phyloP scores from a whole-genome alignment of 2,329 filamentous ascomycete genomes.

The Cytospora piceicola region DNA sequence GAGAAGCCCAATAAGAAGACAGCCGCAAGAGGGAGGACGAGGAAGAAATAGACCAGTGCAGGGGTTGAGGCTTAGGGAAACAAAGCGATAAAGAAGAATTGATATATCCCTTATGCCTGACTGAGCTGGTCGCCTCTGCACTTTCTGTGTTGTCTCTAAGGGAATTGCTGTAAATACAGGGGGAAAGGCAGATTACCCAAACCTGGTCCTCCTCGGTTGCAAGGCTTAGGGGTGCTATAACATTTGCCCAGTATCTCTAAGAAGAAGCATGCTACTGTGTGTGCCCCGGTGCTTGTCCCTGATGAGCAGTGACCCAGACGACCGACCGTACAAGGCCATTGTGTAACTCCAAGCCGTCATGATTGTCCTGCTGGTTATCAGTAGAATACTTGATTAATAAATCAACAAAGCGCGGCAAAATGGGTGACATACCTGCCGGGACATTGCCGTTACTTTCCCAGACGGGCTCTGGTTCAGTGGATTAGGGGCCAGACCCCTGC shows the following conservation, averaged over 20 bases:
- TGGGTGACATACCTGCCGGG: not conserved
- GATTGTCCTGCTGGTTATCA: not conserved
- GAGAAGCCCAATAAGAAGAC: slow-evolving; percentile 50
- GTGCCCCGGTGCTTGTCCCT: too few relatives aligned
- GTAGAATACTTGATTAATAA: not conserved
- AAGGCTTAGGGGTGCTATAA: too few relatives aligned
- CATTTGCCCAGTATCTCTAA: too few relatives aligned
- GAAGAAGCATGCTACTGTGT: too few relatives aligned
- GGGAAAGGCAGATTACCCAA: too few relatives aligned
- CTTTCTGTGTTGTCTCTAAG: not conserved
- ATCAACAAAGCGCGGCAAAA: slow-evolving; percentile 9
- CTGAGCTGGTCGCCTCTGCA: not conserved
- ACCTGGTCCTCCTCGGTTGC: too few relatives aligned
- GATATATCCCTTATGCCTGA: not conserved
- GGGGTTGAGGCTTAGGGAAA: not conserved
- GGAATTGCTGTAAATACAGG: too few relatives aligned
- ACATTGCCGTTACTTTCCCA: slow-evolving; percentile 2
- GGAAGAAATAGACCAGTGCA: slow-evolving; percentile 40
- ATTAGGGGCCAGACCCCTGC: not conserved
- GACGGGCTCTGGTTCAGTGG: not conserved
- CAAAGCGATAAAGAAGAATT: not conserved
- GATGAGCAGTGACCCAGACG: too few relatives aligned
- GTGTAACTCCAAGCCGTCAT: not conserved
- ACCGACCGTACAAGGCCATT: too few relatives aligned
- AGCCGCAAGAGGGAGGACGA: slow-evolving; percentile 45